Conservation (phyloP, 192 early-diverging fungal species). For the Backusella circina region DNA sequence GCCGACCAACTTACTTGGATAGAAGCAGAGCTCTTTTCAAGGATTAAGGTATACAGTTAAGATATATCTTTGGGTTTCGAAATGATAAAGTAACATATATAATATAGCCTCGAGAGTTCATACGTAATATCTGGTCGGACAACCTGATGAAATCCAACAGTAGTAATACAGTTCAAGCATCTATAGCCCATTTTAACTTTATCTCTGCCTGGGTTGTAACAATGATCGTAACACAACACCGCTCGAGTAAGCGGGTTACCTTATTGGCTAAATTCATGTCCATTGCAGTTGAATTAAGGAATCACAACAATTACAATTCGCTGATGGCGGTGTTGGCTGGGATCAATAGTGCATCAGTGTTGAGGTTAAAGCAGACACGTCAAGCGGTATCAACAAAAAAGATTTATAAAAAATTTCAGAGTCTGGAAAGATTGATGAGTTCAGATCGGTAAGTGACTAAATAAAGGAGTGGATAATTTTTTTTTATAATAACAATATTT, state of each 20-base stretch:
- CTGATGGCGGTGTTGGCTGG: slow-evolving; percentile 74
- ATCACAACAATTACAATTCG: slow-evolving; percentile 73
- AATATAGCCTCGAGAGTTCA: background rate
- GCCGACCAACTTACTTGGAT: slow-evolving; percentile 66
- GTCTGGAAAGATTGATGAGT: slow-evolving; percentile 69
- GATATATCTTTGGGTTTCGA: background rate
- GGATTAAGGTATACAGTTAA: slow-evolving; percentile 36
- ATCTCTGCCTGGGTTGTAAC: slow-evolving; percentile 76
- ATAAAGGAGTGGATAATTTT: background rate
- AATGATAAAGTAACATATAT: background rate
- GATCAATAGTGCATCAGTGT: slow-evolving; percentile 61
- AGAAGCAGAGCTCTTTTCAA: slow-evolving; percentile 59
- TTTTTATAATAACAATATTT: background rate
- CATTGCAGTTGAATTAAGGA: slow-evolving; percentile 60
- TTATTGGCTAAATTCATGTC: slow-evolving; percentile 70
- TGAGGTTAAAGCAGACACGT: slow-evolving; percentile 62
- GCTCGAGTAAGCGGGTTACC: slow-evolving; percentile 58
- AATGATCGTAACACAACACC: slow-evolving; percentile 59
- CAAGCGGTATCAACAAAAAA: slow-evolving; percentile 46
- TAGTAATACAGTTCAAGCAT: slow-evolving; percentile 44
- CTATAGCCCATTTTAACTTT: slow-evolving; percentile 69
- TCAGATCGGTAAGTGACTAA: slow-evolving; percentile 36
- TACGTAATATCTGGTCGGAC: slow-evolving; percentile 5
- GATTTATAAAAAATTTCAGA: slow-evolving; percentile 50
- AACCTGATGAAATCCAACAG: background rate